Percentiles rank a stretch among this genome's conserved stretches.
phyloP scores from a whole-genome alignment of 2,329 filamentous ascomycete genomes.

The Endoconidiophora polonica region DNA sequence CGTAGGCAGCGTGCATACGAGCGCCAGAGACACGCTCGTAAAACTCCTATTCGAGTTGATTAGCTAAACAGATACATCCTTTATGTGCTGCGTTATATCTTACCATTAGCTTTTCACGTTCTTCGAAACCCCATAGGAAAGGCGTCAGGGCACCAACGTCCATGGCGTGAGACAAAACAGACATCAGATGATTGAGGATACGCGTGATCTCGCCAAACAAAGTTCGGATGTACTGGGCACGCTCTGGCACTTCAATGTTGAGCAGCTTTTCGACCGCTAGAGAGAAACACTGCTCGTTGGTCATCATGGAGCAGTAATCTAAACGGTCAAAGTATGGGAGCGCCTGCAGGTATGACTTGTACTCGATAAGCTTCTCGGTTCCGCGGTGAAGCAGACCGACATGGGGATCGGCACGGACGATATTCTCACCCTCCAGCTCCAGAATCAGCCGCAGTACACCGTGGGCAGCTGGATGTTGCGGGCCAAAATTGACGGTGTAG shows the following conservation, averaged over 20 bases:
- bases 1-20: slow-evolving; percentile 90
- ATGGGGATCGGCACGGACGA: slow-evolving; percentile 89
- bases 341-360: slow-evolving; percentile 97
- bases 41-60: slow-evolving; percentile 60
- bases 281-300: slow-evolving; percentile 95
- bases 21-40: slow-evolving; percentile 98
- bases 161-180: slow-evolving; percentile 92
- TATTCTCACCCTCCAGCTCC: slow-evolving; percentile 94
- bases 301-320: slow-evolving; percentile 99
- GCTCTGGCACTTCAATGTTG: slow-evolving; percentile 86
- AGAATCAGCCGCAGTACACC: slow-evolving; percentile 95
- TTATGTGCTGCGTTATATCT: slow-evolving; percentile 17
- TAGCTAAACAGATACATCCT: not conserved
- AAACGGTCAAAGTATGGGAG: slow-evolving; percentile 97
- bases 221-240: slow-evolving; percentile 94
- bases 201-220: slow-evolving; percentile 91
- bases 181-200: slow-evolving; percentile 95
- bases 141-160: slow-evolving; percentile 95
- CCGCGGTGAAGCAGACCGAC: slow-evolving; percentile 91
- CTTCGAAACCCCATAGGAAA: slow-evolving; percentile 98
- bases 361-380: slow-evolving; percentile 99
- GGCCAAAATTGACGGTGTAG: slow-evolving; percentile 99
- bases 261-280: slow-evolving; percentile 94
- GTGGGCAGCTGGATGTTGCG: slow-evolving; percentile 96
- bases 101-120: slow-evolving; percentile 99